Base-by-base conservation (phyloP, 768 basidiomycete species). In the Serendipita sp. region DNA sequence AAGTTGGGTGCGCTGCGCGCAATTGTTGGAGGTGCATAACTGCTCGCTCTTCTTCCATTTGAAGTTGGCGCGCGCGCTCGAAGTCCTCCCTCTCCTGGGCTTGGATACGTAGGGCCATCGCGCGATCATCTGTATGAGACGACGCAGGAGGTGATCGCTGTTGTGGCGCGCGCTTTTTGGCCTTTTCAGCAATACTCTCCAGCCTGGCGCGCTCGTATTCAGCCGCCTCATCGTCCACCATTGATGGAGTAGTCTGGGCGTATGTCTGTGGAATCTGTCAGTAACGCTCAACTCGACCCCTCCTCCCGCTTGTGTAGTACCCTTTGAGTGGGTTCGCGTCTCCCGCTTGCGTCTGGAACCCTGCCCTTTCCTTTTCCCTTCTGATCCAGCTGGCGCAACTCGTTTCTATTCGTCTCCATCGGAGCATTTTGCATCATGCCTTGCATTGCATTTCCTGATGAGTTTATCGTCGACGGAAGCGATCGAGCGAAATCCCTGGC, bases 1-100 rank as follows among this genome's bases (percentile, higher is more conserved):
- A 85, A 33, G n/a, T 11, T 4, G 23, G 27, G 29, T 33, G n/a
- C 8, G 55, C 36, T 27, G 27, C 29, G 16, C 27, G 55, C 18
- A 60, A 18, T n/a, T 31, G 29, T 10, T 31, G 16, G 27, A 29
- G 33, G 8, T 60, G 55, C 18, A n/a, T 36, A 10, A n/a, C 27
- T 8, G 34, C n/a, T 23, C 55, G 55, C 55, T 64, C 45, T 40
- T 66, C 66, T 55, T 46, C 66, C 6, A 52, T 37, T 27, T 55
- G 53, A 10, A 64, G 52, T 16, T 53, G 64, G 5, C 52, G 52
- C 3, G 64, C 64, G 3, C 37, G 37, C 33, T 37, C 64, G 34
- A 60, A 64, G 31, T 64, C 64, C 16, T 62, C 37, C 34, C 55
- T 60, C 36, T 60, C 55, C 36, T 50, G 48, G n/a, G 48, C 48